Conservation (phyloP, 305 asterid species). For the Solanum chacoense region DNA sequence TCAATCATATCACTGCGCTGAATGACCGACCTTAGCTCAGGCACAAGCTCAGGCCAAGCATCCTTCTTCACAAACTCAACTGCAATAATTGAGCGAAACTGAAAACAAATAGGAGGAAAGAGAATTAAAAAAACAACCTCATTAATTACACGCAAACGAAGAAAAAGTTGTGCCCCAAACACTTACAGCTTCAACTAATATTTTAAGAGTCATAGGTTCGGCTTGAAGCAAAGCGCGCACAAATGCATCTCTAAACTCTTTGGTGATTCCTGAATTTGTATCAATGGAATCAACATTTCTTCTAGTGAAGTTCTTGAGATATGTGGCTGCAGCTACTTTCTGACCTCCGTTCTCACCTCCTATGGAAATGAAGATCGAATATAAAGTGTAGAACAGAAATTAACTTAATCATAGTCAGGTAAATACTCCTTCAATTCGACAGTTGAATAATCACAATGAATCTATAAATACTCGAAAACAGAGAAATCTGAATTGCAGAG, state of each 20-base stretch:
- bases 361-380: not conserved
- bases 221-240: conserved; percentile 23
- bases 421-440: not conserved
- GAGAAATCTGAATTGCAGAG: not conserved
- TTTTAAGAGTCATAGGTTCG: conserved; percentile 20
- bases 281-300: conserved; percentile 9
- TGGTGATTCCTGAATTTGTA: conserved; percentile 7
- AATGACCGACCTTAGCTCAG: conserved; percentile 21
- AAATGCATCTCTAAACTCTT: conserved; percentile 28
- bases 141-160: not conserved
- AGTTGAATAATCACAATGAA: not conserved
- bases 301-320: conserved; percentile 31
- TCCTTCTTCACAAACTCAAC: conserved; percentile 27
- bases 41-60: conserved; percentile 35
- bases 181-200: conserved; percentile 30
- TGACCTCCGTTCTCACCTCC: conserved; percentile 23
- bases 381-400: not conserved
- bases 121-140: not conserved
- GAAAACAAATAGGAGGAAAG: not conserved
- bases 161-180: not conserved
- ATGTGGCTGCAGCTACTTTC: conserved; percentile 29
- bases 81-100: conserved; percentile 26
- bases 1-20: conserved; percentile 19
- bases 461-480: not conserved
- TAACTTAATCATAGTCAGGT: not conserved